Evolutionary conservation across 1,284 basidiomycete species (phyloP).

Genomic region (Marasmius sp.): DNA sequence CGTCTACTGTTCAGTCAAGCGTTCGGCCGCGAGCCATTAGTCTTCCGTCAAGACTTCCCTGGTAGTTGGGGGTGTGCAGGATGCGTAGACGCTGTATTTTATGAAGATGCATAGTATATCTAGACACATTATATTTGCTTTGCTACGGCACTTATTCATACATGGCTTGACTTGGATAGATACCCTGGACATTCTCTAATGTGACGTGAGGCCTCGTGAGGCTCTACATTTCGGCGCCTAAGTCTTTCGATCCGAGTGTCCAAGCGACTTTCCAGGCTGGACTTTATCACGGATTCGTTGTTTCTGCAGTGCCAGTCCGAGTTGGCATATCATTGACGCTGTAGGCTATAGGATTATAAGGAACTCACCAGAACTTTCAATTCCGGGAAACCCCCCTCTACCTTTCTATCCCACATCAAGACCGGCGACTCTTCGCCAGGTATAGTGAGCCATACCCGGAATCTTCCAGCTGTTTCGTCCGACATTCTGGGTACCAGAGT

Average conservation of each 20-base stretch:
- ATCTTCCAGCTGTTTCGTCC: constrained; percentile 84
- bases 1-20: too few species aligned
- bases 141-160: too few species aligned
- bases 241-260: constrained; percentile 71
- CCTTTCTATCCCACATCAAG: constrained; percentile 78
- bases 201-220: background rate
- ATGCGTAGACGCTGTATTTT: too few species aligned
- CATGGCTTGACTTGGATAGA: background rate
- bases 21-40: too few species aligned
- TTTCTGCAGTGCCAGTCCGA: constrained; percentile 52
- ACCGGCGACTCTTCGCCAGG: constrained; percentile 31
- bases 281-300: constrained; percentile 82
- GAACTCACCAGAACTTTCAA: constrained; percentile 72
- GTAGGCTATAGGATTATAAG: constrained; percentile 7
- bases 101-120: too few species aligned
- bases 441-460: constrained; percentile 80
- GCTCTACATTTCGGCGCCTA: background rate
- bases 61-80: too few species aligned
- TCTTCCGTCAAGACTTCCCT: too few species aligned
- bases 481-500: constrained; percentile 74
- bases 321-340: constrained; percentile 5
- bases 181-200: background rate
- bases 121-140: too few species aligned
- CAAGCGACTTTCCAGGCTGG: constrained; percentile 76
- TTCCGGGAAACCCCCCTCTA: constrained; percentile 91